Percentiles rank a stretch among this genome's conserved stretches.
Conservation (phyloP, 768 basidiomycete genomes). For the Lentinula raphanica region DNA sequence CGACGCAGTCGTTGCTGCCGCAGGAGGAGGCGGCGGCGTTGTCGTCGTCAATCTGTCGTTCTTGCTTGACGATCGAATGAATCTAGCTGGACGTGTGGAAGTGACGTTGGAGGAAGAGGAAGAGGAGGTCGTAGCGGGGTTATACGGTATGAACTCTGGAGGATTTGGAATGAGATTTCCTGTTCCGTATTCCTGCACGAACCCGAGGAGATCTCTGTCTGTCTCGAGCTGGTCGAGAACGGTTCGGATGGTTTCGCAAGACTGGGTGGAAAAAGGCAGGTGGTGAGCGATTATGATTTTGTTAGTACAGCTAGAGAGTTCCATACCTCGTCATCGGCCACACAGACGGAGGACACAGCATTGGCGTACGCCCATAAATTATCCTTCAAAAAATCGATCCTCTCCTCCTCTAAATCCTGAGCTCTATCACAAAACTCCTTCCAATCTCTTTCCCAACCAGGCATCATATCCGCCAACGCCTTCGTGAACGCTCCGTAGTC, state of each 20-base stretch:
- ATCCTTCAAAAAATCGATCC: slow-evolving; percentile 90
- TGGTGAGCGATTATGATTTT: no score
- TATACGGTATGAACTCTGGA: slow-evolving; percentile 32
- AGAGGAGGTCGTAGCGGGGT: slow-evolving; percentile 11
- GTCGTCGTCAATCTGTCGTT: no score
- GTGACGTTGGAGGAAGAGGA: slow-evolving; percentile 54
- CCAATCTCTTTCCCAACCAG: slow-evolving; percentile 92
- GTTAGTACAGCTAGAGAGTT: neutral
- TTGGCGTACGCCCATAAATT: slow-evolving; percentile 96
- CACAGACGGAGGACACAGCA: slow-evolving; percentile 89
- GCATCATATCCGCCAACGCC: slow-evolving; percentile 69
- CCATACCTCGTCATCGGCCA: slow-evolving; percentile 85
- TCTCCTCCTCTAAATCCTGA: slow-evolving; percentile 93
- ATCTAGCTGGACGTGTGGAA: neutral
- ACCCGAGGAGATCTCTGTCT: slow-evolving; percentile 81
- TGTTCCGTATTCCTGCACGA: slow-evolving; percentile 85
- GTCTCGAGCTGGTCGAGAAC: slow-evolving; percentile 87
- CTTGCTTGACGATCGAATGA: neutral
- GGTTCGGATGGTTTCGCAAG: slow-evolving; percentile 84
- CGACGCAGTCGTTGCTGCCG: neutral
- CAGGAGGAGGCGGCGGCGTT: no score
- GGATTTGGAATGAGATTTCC: slow-evolving; percentile 86
- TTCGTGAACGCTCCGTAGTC: slow-evolving; percentile 87
- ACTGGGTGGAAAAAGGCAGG: slow-evolving; percentile 56
- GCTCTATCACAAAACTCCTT: slow-evolving; percentile 88